These are phyloP conservation scores for Fagus crenata DNA, from an alignment of 306 rosid species.

Conservation along the genomic window DNA sequence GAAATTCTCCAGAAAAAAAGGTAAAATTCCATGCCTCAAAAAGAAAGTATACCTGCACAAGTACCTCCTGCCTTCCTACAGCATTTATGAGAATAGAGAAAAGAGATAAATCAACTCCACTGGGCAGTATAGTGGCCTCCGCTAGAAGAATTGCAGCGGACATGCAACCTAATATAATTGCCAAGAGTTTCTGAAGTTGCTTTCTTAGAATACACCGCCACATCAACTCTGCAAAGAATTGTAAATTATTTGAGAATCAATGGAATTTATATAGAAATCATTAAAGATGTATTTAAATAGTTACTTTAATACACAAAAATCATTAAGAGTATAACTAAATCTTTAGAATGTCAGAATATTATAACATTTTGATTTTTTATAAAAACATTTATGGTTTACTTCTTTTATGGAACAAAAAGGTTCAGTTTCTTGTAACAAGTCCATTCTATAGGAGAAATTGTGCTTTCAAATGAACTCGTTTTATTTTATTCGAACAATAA, in stretches of 20 bases:
- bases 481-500: neutral
- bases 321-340: neutral
- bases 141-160: conserved; percentile 85
- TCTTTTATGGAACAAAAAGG: neutral
- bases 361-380: neutral
- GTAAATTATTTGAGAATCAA: conserved; percentile 1
- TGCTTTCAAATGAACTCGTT: neutral
- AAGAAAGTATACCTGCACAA: conserved; percentile 67
- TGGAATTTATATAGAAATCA: neutral
- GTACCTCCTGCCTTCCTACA: conserved; percentile 60
- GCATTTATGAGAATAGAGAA: conserved; percentile 80
- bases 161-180: conserved; percentile 65
- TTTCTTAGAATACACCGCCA: conserved; percentile 84
- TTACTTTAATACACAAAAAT: neutral
- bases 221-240: conserved; percentile 64
- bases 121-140: conserved; percentile 84
- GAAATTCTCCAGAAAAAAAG: conserved; percentile 15
- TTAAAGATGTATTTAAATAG: neutral
- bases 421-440: neutral
- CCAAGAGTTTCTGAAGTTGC: conserved; percentile 68
- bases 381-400: neutral
- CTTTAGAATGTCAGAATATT: neutral
- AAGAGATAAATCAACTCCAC: conserved; percentile 73
- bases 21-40: conserved; percentile 5
- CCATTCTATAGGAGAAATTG: neutral